phyloP scores from a whole-genome alignment of 805 yeast species.

The Kuraishia piskuri region DNA sequence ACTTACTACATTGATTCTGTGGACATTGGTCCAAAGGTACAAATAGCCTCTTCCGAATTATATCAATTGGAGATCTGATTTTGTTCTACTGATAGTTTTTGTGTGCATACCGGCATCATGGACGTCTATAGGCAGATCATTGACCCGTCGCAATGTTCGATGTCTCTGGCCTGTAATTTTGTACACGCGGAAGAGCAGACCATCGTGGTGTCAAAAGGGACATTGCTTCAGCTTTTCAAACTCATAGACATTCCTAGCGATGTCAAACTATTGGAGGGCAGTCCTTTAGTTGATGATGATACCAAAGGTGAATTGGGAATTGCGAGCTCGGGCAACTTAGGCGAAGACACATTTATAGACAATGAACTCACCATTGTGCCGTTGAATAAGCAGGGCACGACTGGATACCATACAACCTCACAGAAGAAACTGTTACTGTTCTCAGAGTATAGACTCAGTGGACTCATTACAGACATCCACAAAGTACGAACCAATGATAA shows the following conservation, averaged over 20 bases:
- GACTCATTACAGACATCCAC: slow-evolving; percentile 52
- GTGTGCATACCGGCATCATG: slow-evolving; percentile 39
- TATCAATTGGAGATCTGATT: too few species aligned
- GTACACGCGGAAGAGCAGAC: slow-evolving; percentile 33
- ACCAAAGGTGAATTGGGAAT: slow-evolving; percentile 11
- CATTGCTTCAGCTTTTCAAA: slow-evolving; percentile 55
- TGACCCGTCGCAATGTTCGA: slow-evolving; percentile 68
- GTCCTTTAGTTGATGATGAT: slow-evolving; percentile 6
- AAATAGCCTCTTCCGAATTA: too few species aligned
- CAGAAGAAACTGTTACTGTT: slow-evolving; percentile 30
- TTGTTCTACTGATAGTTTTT: too few species aligned
- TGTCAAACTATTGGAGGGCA: too few species aligned
- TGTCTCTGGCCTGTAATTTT: slow-evolving; percentile 40
- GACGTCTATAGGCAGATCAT: slow-evolving; percentile 72
- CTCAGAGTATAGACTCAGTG: slow-evolving; percentile 66
- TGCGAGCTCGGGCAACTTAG: slow-evolving; percentile 5
- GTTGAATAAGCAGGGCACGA: slow-evolving; percentile 7
- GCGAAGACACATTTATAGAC: slow-evolving; percentile 11
- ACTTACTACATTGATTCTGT: too few species aligned
- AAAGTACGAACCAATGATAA: slow-evolving; percentile 41
- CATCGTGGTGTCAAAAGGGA: slow-evolving; percentile 63
- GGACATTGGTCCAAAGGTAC: too few species aligned
- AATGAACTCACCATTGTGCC: neutral
- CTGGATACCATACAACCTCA: neutral
- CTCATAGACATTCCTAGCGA: slow-evolving; percentile 17